Conservation (phyloP, 805 yeast genomes). For the Candida krabiensis region DNA sequence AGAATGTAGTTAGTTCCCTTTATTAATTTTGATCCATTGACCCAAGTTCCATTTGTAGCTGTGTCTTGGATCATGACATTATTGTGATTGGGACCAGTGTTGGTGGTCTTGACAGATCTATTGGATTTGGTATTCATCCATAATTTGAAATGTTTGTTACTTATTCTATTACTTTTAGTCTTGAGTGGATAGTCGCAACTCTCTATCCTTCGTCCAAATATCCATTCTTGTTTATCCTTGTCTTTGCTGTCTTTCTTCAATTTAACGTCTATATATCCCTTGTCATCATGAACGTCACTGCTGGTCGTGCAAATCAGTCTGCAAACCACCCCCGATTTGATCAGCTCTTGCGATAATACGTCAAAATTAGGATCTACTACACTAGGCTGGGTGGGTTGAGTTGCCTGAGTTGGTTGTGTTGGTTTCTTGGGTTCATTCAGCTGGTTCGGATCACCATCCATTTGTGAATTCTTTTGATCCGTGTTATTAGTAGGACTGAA, state of each 20-base stretch:
- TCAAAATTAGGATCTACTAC: constrained; percentile 27
- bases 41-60: constrained; percentile 91
- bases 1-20: constrained; percentile 78
- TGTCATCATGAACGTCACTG: constrained; percentile 21
- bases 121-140: constrained; percentile 55
- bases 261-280: constrained; percentile 33
- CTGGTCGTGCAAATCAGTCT: constrained; percentile 35
- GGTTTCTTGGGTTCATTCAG: constrained; percentile 5
- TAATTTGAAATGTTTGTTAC: constrained; percentile 68
- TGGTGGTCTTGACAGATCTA: constrained; percentile 34
- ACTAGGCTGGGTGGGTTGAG: constrained; percentile 41
- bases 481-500: no score
- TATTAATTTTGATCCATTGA: constrained; percentile 71
- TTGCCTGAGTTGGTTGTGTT: constrained; percentile 27
- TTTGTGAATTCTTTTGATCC: background rate
- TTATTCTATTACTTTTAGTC: constrained; percentile 60
- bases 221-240: constrained; percentile 32
- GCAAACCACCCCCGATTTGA: constrained; percentile 34
- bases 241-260: constrained; percentile 14
- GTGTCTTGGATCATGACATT: constrained; percentile 62
- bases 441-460: background rate
- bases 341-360: constrained; percentile 25
- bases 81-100: constrained; percentile 8
- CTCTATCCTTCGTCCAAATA: constrained; percentile 67
- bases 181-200: constrained; percentile 63